Base-by-base conservation (phyloP, 768 basidiomycete genomes). In the Calocera cornea region DNA sequence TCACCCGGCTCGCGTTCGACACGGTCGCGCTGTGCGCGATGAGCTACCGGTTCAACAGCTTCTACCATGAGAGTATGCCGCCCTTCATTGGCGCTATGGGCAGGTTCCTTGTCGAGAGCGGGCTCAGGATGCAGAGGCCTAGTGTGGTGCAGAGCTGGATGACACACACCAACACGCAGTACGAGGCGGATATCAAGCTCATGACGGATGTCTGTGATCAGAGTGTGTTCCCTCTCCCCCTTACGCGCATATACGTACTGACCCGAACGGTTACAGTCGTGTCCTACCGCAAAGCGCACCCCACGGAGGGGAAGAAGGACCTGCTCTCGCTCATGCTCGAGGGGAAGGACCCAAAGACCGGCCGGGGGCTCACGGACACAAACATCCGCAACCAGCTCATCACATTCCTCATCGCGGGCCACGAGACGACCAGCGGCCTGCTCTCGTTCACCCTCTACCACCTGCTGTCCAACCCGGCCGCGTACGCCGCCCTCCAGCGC, bases 341-440 rank as follows among this genome's bases (percentile, higher is more conserved):
- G 29, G 78, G 77, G 8, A 78, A 75, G 34, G 82, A 83, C 70
- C 75, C 78, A 0, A 78, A 79, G 71, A 81, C 82, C 1, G 81
- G 82, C 41, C 69, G 79, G 64, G 69, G 67, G 1, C 72, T 83
- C 64, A 72, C 78, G 0, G 78, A 80, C 44, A 76, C 80, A 64
- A 79, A 76, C 27, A 83, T 83, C 33, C 71, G 76, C 5, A 69
- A 77, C 66, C 82, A 83, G 72, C 78, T 83, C 2, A 71, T 81
- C 19, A 83, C 82, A 1, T 83, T 83, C 77, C 73, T 83, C 17
- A 80, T 83, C 41, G 82, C 82, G 5, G 82, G 79, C 5, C 79
- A 80, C 66, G 79, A 79, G 67, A 79, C 78, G 2, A 76, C 75
- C 7, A 74, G 78, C 67, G 76, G 74, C 1, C 74, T 79, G 69